Evolutionary conservation across 345 rosid genomes (phyloP).

Genomic region (Physaria fendleri): DNA sequence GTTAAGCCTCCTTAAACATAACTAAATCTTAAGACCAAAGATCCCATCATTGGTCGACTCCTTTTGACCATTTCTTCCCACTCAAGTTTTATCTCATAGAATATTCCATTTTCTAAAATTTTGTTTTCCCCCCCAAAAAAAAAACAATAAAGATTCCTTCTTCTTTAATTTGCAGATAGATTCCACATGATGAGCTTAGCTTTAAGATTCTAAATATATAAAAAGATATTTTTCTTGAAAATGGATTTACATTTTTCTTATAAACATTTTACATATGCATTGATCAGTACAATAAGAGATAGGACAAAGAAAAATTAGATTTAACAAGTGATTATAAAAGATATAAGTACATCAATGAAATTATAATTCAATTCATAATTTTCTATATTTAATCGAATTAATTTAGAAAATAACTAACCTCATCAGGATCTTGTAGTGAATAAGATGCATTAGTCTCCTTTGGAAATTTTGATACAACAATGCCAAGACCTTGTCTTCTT

Average conservation of each 20-base stretch:
- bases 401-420: conserved; percentile 24
- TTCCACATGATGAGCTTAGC: conserved; percentile 1
- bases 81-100: conserved; percentile 13
- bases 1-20: neutral
- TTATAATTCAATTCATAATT: too few relatives aligned
- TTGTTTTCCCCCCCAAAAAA: neutral
- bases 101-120: conserved; percentile 13
- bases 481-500: conserved; percentile 83
- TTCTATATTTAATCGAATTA: neutral
- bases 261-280: conserved; percentile 13
- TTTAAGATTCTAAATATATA: neutral
- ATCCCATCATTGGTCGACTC: conserved; percentile 28
- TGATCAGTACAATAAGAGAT: conserved; percentile 5
- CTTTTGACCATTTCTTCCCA: conserved; percentile 21
- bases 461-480: conserved; percentile 83
- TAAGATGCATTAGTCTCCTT: conserved; percentile 90
- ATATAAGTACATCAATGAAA: too few relatives aligned
- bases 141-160: conserved; percentile 12
- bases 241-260: conserved; percentile 10
- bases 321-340: conserved; percentile 19
- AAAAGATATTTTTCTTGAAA: neutral
- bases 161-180: conserved; percentile 21
- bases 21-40: conserved; percentile 13
- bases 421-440: conserved; percentile 71
- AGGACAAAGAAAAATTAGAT: conserved; percentile 1